Conservation (phyloP, 768 basidiomycete species). For the Asterophora lycoperdoides region DNA sequence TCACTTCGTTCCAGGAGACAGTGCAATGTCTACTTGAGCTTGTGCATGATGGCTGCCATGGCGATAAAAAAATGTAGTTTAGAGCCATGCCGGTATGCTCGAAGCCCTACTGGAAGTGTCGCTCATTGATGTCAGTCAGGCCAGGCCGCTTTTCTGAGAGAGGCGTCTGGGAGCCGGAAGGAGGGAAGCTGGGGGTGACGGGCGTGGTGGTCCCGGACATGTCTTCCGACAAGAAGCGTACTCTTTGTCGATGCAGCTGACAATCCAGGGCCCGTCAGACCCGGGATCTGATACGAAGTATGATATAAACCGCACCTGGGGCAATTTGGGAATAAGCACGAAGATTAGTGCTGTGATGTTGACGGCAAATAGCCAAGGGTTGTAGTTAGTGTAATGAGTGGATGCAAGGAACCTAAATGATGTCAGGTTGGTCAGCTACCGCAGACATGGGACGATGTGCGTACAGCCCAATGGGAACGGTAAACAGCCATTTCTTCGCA, state of each 20-base stretch:
- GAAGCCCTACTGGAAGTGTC: constrained; percentile 34
- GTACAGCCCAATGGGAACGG: constrained; percentile 85
- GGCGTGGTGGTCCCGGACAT: constrained; percentile 67
- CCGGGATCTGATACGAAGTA: constrained; percentile 6
- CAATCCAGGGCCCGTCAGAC: constrained; percentile 10
- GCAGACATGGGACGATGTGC: constrained; percentile 25
- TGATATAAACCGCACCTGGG: constrained; percentile 55
- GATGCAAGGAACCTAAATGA: constrained; percentile 82
- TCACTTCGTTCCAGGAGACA: constrained; percentile 2
- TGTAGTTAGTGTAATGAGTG: constrained; percentile 97
- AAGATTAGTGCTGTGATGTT: constrained; percentile 78
- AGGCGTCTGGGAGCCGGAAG: constrained; percentile 47
- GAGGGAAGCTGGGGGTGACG: constrained; percentile 51
- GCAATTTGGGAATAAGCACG: constrained; percentile 93
- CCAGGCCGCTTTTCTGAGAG: constrained; percentile 22
- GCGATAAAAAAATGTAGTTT: constrained; percentile 1
- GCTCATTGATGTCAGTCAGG: constrained; percentile 42
- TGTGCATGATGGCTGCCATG: constrained; percentile 4
- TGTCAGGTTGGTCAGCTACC: constrained; percentile 10
- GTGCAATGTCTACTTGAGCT: not conserved
- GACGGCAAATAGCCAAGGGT: constrained; percentile 89
- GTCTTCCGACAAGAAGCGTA: constrained; percentile 69
- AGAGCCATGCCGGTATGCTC: not conserved
- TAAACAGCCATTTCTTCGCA: constrained; percentile 94
- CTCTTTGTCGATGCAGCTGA: constrained; percentile 78